Evolutionary conservation across 202 grass and related monocot genomes (phyloP).

Genomic region (Bolboschoenoplectus hybrid): DNA sequence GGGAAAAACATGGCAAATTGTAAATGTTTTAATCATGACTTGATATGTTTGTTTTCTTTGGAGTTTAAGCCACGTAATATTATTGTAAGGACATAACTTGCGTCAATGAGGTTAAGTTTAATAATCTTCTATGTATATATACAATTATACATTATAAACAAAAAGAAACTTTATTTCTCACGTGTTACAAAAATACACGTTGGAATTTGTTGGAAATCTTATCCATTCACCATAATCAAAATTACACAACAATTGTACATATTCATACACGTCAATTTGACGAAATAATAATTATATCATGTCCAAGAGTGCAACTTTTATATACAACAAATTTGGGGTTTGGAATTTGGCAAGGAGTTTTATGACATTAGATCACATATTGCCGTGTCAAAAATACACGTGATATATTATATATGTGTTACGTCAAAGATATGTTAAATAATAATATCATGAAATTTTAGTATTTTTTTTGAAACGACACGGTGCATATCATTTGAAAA

Average conservation of each 20-base stretch:
- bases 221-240: background rate
- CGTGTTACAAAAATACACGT: background rate
- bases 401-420: too few relatives aligned
- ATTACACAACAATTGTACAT: background rate
- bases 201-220: slow-evolving; percentile 6
- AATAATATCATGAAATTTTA: background rate
- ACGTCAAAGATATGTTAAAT: background rate
- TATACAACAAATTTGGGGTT: background rate
- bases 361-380: too few relatives aligned
- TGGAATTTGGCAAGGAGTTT: background rate
- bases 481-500: too few relatives aligned
- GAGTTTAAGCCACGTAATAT: background rate
- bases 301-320: background rate
- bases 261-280: background rate
- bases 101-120: background rate
- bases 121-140: background rate
- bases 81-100: background rate
- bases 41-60: background rate
- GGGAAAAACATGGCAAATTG: too few relatives aligned
- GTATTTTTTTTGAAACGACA: too few relatives aligned
- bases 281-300: background rate
- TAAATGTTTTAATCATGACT: background rate
- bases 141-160: background rate
- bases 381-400: too few relatives aligned
- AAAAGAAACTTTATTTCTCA: background rate